Percentiles rank a stretch among this genome's conserved stretches.
These are phyloP conservation scores for Aspergillus sclerotiicarbonarius DNA, from an alignment of 495 filamentous ascomycete species.

Conservation along the genomic window DNA sequence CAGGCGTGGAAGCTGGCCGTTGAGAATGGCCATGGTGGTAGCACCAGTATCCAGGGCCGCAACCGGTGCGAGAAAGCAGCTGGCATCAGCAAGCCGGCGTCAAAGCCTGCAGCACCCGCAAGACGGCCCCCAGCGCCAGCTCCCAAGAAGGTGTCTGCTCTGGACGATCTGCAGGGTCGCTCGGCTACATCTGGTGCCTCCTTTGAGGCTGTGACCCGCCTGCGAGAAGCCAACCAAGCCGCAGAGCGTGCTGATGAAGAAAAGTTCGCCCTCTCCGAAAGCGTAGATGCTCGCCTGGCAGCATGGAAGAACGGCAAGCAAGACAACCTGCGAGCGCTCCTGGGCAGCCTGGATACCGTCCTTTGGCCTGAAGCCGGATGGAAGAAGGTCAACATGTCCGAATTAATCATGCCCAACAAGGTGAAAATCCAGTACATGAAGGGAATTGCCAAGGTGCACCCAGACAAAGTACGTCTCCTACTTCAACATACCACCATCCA, in stretches of 20 bases:
- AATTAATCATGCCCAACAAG: constrained; percentile 83
- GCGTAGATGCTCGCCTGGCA: constrained; percentile 72
- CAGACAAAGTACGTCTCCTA: constrained; percentile 79
- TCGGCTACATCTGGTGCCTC: constrained; percentile 22
- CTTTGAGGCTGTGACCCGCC: constrained; percentile 66
- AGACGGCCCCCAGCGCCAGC: constrained; percentile 35
- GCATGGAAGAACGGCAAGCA: constrained; percentile 86
- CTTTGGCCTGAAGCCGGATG: constrained; percentile 90
- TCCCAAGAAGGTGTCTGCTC: constrained; percentile 45
- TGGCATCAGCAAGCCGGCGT: constrained; percentile 50
- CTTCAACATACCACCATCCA: background rate
- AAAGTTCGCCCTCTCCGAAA: constrained; percentile 83
- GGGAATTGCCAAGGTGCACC: constrained; percentile 96
- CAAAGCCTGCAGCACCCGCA: constrained; percentile 36
- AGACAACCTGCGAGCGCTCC: constrained; percentile 84
- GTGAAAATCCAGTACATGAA: constrained; percentile 99
- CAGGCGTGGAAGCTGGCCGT: constrained; percentile 78
- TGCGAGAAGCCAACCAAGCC: constrained; percentile 78
- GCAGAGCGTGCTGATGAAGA: constrained; percentile 85
- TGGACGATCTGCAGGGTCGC: constrained; percentile 42
- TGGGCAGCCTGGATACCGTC: constrained; percentile 85
- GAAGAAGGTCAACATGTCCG: constrained; percentile 94
- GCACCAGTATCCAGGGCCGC: constrained; percentile 79
- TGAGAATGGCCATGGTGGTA: constrained; percentile 77
- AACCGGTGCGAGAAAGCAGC: constrained; percentile 86